phyloP scores from a whole-genome alignment of 1,284 basidiomycete species.

The Ceratobasidium sp. region DNA sequence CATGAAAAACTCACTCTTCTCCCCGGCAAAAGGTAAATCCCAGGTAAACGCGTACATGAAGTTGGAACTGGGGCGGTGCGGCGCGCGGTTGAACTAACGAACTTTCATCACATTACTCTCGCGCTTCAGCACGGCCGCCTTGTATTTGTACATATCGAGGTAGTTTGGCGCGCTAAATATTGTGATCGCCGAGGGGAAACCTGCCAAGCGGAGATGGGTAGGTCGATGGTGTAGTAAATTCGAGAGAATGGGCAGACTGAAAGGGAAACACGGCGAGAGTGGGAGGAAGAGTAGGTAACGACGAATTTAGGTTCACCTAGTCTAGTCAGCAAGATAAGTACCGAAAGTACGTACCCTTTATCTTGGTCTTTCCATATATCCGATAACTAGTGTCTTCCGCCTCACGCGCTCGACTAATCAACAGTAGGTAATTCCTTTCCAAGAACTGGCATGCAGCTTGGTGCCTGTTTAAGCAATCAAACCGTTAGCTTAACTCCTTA shows the following conservation, averaged over 20 bases:
- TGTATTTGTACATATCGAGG: conserved; percentile 97
- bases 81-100: conserved; percentile 94
- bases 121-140: conserved; percentile 96
- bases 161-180: conserved; percentile 97
- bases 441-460: conserved; percentile 94
- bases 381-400: conserved; percentile 97
- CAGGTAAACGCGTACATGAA: conserved; percentile 99
- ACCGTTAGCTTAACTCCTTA: conserved; percentile 23
- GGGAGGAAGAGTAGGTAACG: no score
- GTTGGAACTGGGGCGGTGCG: conserved; percentile 98
- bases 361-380: conserved; percentile 97
- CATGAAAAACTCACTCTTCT: conserved; percentile 87
- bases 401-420: conserved; percentile 95
- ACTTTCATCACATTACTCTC: conserved; percentile 98
- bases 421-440: conserved; percentile 95
- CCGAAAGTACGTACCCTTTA: conserved; percentile 71
- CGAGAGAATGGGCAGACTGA: no score
- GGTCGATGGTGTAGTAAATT: no score
- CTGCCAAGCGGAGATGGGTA: no score
- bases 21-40: conserved; percentile 98
- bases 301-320: no score
- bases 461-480: conserved; percentile 69
- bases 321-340: conserved; percentile 48
- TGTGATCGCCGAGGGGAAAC: conserved; percentile 95
- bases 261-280: no score